Evolutionary conservation across 169 alveolate genomes (phyloP).

Genomic region (Eimeria praecox): DNA sequence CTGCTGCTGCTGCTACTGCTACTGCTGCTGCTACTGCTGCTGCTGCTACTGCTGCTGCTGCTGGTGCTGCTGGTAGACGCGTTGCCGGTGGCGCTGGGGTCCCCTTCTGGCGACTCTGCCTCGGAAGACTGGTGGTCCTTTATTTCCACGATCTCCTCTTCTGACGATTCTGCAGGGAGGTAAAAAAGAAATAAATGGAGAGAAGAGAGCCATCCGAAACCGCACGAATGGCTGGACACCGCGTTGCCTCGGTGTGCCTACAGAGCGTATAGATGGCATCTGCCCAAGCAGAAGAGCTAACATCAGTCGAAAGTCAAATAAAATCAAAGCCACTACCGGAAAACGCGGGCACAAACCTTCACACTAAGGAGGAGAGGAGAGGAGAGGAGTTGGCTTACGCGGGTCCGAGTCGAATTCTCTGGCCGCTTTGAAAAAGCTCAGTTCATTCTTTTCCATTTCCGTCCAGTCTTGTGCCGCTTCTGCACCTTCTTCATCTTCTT

Average conservation of each 20-base stretch:
- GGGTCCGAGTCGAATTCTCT: conserved; percentile 61
- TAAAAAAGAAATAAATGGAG: background rate
- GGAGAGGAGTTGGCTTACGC: background rate
- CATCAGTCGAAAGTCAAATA: background rate
- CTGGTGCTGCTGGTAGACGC: conserved; percentile 11
- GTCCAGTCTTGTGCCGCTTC: conserved; percentile 19
- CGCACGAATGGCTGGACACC: background rate
- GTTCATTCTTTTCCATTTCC: conserved; percentile 35
- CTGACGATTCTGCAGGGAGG: conserved; percentile 35
- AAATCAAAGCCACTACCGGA: background rate
- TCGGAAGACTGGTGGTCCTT: conserved; percentile 8
- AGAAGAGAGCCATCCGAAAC: background rate
- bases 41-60: conserved; percentile 15
- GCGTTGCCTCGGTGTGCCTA: background rate
- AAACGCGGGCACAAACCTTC: background rate
- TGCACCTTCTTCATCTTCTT: background rate
- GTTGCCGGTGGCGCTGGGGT: background rate
- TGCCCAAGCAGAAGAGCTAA: background rate
- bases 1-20: conserved; percentile 20
- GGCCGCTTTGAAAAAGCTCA: conserved; percentile 37
- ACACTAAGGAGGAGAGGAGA: background rate
- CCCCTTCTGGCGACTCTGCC: background rate
- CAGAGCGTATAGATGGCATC: too few relatives aligned
- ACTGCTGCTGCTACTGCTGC: conserved; percentile 2
- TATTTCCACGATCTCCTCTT: conserved; percentile 7